Conservation (phyloP, 2,329 filamentous ascomycete genomes). For the Albophoma yamanashiensis region DNA sequence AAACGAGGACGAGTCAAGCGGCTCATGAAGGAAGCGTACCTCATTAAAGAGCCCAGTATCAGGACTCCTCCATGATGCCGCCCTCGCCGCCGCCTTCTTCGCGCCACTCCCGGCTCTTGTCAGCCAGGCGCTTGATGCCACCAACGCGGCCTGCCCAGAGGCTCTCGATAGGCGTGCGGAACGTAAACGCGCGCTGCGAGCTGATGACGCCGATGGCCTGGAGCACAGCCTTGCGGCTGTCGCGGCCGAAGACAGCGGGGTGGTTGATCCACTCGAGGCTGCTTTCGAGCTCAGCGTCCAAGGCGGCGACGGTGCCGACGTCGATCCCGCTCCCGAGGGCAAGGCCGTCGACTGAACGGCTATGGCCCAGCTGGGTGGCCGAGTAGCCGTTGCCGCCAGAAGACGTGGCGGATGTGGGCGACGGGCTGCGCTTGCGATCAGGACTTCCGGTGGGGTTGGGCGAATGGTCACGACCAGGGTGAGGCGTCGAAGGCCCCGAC, state of each 20-base stretch:
- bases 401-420: constrained; percentile 37
- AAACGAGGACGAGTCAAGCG: background rate
- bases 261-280: constrained; percentile 97
- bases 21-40: background rate
- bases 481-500: constrained; percentile 39
- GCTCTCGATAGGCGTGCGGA: constrained; percentile 78
- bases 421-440: constrained; percentile 45
- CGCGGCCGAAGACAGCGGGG: constrained; percentile 85
- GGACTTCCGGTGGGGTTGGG: constrained; percentile 35
- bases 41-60: constrained; percentile 6
- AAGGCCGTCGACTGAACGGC: constrained; percentile 47
- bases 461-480: constrained; percentile 31
- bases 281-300: constrained; percentile 84
- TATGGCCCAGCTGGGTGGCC: constrained; percentile 33
- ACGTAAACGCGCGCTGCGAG: constrained; percentile 87
- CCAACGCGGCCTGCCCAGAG: constrained; percentile 78
- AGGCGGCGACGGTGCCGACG: constrained; percentile 64
- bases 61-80: constrained; percentile 51
- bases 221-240: constrained; percentile 88
- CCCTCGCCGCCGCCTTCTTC: constrained; percentile 70
- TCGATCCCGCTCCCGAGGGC: constrained; percentile 69
- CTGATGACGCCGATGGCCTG: constrained; percentile 96
- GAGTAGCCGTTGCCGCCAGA: constrained; percentile 28
- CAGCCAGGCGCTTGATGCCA: constrained; percentile 72
- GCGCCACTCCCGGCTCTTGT: constrained; percentile 83